A percentile compares a stretch with the other conserved stretches of the same genome.
Conservation (phyloP, 257 asterid species). For the Solanum raphanifolium region DNA sequence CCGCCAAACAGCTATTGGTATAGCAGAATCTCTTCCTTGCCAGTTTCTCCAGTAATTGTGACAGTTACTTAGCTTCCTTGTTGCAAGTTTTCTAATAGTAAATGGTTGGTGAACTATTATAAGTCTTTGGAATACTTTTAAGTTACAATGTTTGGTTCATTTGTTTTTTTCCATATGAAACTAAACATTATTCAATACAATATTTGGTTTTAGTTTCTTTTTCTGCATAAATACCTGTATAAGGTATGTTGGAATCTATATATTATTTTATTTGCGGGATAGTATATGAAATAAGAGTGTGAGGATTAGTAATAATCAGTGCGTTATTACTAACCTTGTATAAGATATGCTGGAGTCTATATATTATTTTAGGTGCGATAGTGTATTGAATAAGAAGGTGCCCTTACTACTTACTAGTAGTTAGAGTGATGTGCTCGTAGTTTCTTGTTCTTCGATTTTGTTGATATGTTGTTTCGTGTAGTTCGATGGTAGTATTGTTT, state of each 20-base stretch:
- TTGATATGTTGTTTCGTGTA: too few relatives aligned
- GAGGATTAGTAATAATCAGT: background rate
- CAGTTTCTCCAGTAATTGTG: background rate
- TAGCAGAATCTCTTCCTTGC: slow-evolving; percentile 2
- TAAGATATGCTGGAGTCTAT: background rate
- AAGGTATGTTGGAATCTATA: background rate
- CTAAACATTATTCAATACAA: background rate
- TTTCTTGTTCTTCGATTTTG: too few relatives aligned
- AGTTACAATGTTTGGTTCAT: background rate
- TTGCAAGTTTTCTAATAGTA: background rate
- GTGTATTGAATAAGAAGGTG: background rate
- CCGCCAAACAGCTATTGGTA: slow-evolving; percentile 65
- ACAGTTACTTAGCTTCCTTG: background rate
- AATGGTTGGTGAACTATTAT: background rate
- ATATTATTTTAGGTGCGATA: background rate
- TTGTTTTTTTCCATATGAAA: background rate
- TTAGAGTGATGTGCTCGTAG: too few relatives aligned
- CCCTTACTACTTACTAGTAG: too few relatives aligned
- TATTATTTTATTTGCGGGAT: background rate
- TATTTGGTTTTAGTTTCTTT: background rate
- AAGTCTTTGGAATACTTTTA: background rate
- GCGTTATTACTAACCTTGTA: too few relatives aligned
- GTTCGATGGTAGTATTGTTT: too few relatives aligned
- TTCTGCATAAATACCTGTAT: background rate
- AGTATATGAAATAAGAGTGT: background rate